Evolutionary conservation across 495 filamentous ascomycete genomes (phyloP).

Genomic region (Neurospora sp.): DNA sequence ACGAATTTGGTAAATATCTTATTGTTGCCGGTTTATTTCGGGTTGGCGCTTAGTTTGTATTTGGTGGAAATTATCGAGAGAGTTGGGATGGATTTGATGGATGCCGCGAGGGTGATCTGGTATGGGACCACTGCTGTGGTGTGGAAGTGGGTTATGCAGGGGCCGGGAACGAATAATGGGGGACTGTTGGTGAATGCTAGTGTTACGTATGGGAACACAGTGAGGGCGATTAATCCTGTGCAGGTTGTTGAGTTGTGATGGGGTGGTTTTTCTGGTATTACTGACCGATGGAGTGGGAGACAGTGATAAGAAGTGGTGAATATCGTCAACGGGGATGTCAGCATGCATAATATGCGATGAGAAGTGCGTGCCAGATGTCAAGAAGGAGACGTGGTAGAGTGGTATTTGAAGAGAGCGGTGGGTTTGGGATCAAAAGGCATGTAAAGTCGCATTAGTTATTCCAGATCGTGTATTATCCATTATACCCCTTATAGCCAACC

Average conservation of each 20-base stretch:
- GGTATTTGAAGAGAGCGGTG: too few relatives aligned
- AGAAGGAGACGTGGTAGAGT: not conserved
- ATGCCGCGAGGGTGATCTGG: constrained; percentile 47
- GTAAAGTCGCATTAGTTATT: not conserved
- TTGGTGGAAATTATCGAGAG: not conserved
- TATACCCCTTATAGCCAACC: not conserved
- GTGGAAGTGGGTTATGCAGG: constrained; percentile 60
- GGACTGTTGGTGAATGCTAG: constrained; percentile 70
- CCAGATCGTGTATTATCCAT: not conserved
- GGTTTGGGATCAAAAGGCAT: too few relatives aligned
- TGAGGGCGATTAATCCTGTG: constrained; percentile 48
- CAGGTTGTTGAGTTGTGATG: constrained; percentile 22
- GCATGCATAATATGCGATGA: not conserved
- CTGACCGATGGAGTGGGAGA: not conserved
- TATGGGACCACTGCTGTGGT: constrained; percentile 55
- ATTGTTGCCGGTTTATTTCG: not conserved
- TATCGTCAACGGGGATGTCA: not conserved
- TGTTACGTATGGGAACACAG: constrained; percentile 58
- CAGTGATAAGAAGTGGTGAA: not conserved
- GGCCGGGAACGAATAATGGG: constrained; percentile 48
- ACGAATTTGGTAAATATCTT: not conserved
- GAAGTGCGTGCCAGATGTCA: not conserved
- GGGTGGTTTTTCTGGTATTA: not conserved
- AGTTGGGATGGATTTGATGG: constrained; percentile 32
- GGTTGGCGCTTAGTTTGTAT: not conserved